Evolutionary conservation across 2,329 filamentous ascomycete species (phyloP).

Genomic region (Periconia macrospinosa): DNA sequence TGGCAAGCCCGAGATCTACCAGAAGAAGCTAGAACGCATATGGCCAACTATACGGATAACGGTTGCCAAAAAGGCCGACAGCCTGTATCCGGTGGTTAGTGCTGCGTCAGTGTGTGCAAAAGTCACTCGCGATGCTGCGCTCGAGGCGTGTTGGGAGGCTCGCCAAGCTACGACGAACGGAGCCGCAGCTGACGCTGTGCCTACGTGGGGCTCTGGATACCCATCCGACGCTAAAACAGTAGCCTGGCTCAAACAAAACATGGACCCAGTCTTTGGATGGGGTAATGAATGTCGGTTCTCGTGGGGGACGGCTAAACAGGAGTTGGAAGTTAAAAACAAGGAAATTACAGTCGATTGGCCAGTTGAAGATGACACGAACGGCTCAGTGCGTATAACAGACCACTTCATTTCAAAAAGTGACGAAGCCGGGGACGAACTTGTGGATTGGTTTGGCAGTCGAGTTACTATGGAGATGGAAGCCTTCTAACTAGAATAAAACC

Average conservation of each 20-base stretch:
- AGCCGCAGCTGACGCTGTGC: slow-evolving; percentile 32
- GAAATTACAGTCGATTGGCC: slow-evolving; percentile 84
- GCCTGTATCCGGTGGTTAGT: slow-evolving; percentile 87
- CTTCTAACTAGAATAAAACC: slow-evolving; percentile 54
- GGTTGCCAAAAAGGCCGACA: slow-evolving; percentile 77
- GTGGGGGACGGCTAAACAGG: slow-evolving; percentile 92
- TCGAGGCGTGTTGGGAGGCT: slow-evolving; percentile 74
- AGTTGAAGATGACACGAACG: slow-evolving; percentile 68
- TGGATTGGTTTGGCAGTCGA: slow-evolving; percentile 80
- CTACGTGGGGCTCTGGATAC: slow-evolving; percentile 88
- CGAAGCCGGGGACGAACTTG: slow-evolving; percentile 66
- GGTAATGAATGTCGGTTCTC: slow-evolving; percentile 90
- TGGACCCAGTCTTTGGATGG: slow-evolving; percentile 96
- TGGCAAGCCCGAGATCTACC: slow-evolving; percentile 79
- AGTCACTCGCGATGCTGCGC: slow-evolving; percentile 86
- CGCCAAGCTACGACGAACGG: slow-evolving; percentile 42
- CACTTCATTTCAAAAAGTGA: slow-evolving; percentile 62
- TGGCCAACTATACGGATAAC: slow-evolving; percentile 69
- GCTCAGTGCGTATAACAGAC: slow-evolving; percentile 70
- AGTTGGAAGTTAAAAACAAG: slow-evolving; percentile 75
- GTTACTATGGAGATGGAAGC: slow-evolving; percentile 70
- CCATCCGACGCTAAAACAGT: slow-evolving; percentile 83
- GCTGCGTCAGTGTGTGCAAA: slow-evolving; percentile 95
- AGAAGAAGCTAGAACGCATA: slow-evolving; percentile 77
- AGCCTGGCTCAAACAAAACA: slow-evolving; percentile 78